Evolutionary conservation across 2,329 filamentous ascomycete species (phyloP).

Genomic region (Ascosphaera apis): DNA sequence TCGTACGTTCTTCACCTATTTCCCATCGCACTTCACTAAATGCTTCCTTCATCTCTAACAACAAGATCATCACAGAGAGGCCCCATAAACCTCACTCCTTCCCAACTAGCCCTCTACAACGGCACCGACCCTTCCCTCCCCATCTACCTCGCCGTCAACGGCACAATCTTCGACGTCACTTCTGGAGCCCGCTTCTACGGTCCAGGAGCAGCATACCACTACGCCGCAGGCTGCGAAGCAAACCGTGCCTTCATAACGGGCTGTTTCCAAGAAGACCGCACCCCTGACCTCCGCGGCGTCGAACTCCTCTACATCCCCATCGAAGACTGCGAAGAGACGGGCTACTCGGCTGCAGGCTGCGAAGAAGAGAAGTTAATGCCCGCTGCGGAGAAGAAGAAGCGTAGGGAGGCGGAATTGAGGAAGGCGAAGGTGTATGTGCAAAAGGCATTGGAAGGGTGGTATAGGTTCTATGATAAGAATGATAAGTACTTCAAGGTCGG

Average conservation of each 20-base stretch:
- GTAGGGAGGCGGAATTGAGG: slow-evolving; percentile 39
- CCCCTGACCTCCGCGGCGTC: slow-evolving; percentile 61
- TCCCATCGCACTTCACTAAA: background rate
- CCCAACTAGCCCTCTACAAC: slow-evolving; percentile 51
- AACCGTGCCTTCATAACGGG: slow-evolving; percentile 76
- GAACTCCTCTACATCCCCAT: slow-evolving; percentile 62
- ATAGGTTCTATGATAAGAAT: slow-evolving; percentile 55
- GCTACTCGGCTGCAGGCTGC: slow-evolving; percentile 11
- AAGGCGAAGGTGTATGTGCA: slow-evolving; percentile 42
- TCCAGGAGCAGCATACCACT: slow-evolving; percentile 63
- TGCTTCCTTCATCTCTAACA: background rate
- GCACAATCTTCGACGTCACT: slow-evolving; percentile 41
- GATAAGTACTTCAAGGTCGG: slow-evolving; percentile 68
- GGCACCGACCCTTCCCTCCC: slow-evolving; percentile 53
- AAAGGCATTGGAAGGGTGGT: slow-evolving; percentile 56
- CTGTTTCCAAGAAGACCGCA: slow-evolving; percentile 72
- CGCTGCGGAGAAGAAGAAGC: slow-evolving; percentile 22
- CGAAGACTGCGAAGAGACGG: slow-evolving; percentile 31
- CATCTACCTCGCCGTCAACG: slow-evolving; percentile 68
- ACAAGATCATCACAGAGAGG: slow-evolving; percentile 18
- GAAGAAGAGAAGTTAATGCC: slow-evolving; percentile 12
- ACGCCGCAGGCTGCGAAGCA: slow-evolving; percentile 72
- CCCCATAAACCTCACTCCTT: slow-evolving; percentile 49
- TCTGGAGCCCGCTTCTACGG: slow-evolving; percentile 39
- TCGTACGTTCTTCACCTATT: slow-evolving; percentile 25